Evolutionary conservation across 129 eudicot genomes (phyloP).

Genomic region (Lonicera japonica): DNA sequence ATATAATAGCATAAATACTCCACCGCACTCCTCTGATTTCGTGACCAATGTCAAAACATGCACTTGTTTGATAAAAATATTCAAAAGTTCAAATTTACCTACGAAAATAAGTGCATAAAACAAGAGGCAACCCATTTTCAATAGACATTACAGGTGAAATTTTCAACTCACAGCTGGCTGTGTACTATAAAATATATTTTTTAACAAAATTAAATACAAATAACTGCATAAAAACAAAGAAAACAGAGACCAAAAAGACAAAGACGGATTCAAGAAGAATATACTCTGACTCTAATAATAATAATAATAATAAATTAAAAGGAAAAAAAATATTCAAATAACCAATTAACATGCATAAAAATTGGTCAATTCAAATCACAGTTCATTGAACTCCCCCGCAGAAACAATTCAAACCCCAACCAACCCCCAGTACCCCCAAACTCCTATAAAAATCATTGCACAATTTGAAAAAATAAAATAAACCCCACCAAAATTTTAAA

Average conservation of each 20-base stretch:
- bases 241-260: background rate
- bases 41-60: no score
- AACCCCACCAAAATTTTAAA: constrained; percentile 6
- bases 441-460: constrained; percentile 23
- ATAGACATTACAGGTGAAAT: background rate
- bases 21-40: no score
- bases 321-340: background rate
- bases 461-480: constrained; percentile 19
- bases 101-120: no score
- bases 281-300: background rate
- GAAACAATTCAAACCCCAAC: constrained; percentile 25
- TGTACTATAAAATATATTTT: background rate
- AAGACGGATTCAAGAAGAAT: constrained; percentile 11
- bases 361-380: constrained; percentile 23
- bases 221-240: no score
- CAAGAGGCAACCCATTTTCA: no score
- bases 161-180: background rate
- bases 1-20: no score
- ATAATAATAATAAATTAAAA: background rate
- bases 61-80: no score
- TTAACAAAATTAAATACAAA: background rate
- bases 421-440: constrained; percentile 8
- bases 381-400: constrained; percentile 18
- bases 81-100: no score
- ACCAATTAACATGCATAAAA: constrained; percentile 11